Evolutionary conservation across 2,329 filamentous ascomycete species (phyloP), one percentile per base, ranked within the genome.

Genomic region (Ascomycota sp.): DNA sequence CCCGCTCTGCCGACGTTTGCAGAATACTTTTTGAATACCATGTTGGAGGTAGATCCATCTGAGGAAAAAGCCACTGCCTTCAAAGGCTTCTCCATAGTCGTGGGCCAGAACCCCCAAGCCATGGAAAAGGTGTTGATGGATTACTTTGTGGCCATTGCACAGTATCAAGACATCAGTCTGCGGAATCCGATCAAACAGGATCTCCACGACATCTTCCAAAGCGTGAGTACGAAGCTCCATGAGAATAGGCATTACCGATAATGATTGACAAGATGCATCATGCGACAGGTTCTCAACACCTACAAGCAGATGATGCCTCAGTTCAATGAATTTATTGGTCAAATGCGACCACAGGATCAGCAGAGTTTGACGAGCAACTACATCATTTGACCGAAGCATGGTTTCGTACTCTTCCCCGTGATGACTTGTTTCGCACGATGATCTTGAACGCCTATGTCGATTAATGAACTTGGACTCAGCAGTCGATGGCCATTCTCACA

Each of bases 61-160:
- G 80, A 92, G 35, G 89, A 98, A 54, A 98, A 98, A 56, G 82
- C 79, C 1, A 85, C 85, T 19, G 86, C 89, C 0, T 81, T 95
- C 50, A 73, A 81, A 43, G 89, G 89, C 0, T 94, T 98, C 55
- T 79, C 80, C 32, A 65, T 77, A 40, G 67, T 92, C 28, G 78
- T 95, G 4, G 67, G 78, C 36, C 70, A 73, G 45, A 95, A 95
- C 44, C 89, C 89, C 1, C 70, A 83, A 46, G 82, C 83, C 2
- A 86, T 98, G 70, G 89, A 95, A 54, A 75, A 75, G 40, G 78
- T 74, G 33, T 61, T 98, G 25, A 61, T 76, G 23, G 69, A 77
- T 33, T 91, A 89, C 54, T 92, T 98, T 50, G 66, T 63, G 30
- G 66, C 80, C 33, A 91, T 95, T 55, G 79, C 86, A 11, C 63